Percentiles rank a stretch among this genome's conserved stretches.
phyloP scores from a whole-genome alignment of 345 rosid species.

The Kernera saxatilis region DNA sequence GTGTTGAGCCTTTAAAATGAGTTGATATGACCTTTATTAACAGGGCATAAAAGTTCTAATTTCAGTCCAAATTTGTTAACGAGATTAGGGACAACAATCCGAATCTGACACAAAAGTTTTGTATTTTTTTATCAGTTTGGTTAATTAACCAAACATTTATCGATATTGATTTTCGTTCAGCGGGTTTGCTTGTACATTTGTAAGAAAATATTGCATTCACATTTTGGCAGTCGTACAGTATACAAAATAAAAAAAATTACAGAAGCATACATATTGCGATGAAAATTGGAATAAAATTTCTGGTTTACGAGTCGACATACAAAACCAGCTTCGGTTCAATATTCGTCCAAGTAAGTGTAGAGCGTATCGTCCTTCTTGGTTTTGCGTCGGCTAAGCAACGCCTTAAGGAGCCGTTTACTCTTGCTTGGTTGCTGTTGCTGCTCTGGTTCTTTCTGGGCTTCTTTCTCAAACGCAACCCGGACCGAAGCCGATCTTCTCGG shows the following conservation, averaged over 20 bases:
- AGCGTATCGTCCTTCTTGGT: slow-evolving; percentile 83
- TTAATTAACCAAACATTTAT: too few species aligned
- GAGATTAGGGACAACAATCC: too few species aligned
- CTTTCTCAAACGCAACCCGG: slow-evolving; percentile 57
- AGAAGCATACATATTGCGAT: not conserved
- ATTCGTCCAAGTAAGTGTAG: slow-evolving; percentile 81
- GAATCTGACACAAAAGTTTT: too few species aligned
- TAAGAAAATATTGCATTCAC: not conserved
- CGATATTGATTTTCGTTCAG: too few species aligned
- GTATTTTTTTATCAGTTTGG: too few species aligned
- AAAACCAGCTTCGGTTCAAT: slow-evolving; percentile 37
- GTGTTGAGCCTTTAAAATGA: too few species aligned
- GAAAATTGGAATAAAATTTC: not conserved
- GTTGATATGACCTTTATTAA: too few species aligned
- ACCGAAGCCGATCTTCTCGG: slow-evolving; percentile 78
- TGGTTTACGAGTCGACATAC: not conserved
- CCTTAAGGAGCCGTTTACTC: slow-evolving; percentile 83
- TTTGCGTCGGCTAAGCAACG: slow-evolving; percentile 88
- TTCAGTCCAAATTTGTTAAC: too few species aligned
- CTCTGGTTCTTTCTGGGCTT: slow-evolving; percentile 46
- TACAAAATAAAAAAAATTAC: not conserved
- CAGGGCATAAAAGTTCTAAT: too few species aligned
- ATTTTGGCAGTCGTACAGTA: not conserved
- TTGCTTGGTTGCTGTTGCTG: slow-evolving; percentile 62
- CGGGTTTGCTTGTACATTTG: not conserved